Conservation (phyloP, 2,329 filamentous ascomycete genomes). For the Fusarium fracticaudum region DNA sequence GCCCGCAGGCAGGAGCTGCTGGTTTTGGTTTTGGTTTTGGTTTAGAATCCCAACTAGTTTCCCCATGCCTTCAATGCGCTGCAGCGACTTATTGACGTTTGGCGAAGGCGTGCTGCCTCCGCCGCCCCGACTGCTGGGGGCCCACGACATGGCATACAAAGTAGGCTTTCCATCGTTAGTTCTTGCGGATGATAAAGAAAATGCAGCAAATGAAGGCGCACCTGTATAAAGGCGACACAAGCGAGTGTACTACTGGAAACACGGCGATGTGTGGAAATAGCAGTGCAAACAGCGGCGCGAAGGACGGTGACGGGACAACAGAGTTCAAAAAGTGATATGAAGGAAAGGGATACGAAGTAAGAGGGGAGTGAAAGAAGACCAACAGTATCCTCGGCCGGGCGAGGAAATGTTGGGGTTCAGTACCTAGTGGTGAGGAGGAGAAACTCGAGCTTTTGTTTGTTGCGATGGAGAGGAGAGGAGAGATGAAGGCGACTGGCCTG, state of each 20-base stretch:
- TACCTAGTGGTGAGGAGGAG: not conserved
- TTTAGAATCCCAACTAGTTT: not conserved
- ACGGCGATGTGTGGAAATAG: not conserved
- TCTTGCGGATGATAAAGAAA: not conserved
- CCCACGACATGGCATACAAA: not conserved
- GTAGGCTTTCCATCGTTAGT: not conserved
- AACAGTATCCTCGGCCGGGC: not conserved
- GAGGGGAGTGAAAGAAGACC: not conserved
- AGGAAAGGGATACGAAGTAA: not conserved
- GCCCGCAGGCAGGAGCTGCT: conserved; percentile 6
- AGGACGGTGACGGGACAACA: not conserved
- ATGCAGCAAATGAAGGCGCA: not conserved
- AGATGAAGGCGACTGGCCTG: not conserved
- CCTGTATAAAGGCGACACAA: not conserved
- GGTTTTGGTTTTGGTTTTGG: not conserved
- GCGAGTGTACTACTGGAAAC: not conserved
- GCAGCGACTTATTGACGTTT: conserved; percentile 10
- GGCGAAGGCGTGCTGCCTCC: not conserved
- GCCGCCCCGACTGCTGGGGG: not conserved
- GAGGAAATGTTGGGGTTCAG: not conserved
- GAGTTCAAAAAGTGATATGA: not conserved
- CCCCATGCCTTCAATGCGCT: not conserved
- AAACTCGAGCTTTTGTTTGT: not conserved
- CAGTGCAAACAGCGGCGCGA: not conserved
- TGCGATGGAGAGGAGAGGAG: not conserved